A percentile compares a stretch with the other conserved stretches of the same genome.
These are phyloP conservation scores for Chenopodium berlandieri DNA, from an alignment of 148 eudicot species.

Conservation along the genomic window DNA sequence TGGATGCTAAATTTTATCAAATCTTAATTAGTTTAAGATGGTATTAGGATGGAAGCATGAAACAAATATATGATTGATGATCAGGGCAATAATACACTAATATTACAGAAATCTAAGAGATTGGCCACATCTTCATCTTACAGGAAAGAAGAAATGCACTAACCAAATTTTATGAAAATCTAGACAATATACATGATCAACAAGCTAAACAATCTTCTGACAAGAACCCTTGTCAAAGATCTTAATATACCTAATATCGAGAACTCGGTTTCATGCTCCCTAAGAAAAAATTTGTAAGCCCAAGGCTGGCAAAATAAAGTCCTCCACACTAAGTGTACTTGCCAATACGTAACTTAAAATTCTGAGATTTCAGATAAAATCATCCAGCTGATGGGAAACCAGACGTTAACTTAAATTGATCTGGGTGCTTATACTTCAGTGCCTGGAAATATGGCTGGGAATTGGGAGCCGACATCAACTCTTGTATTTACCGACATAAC, in stretches of 20 bases:
- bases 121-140: neutral
- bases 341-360: neutral
- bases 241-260: conserved; percentile 6
- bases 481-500: conserved; percentile 86
- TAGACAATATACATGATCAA: conserved; percentile 22
- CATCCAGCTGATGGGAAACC: conserved; percentile 3
- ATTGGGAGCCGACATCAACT: conserved; percentile 19
- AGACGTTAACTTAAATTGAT: neutral
- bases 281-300: neutral
- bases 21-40: neutral
- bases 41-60: conserved; percentile 7
- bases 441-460: neutral
- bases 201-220: conserved; percentile 19
- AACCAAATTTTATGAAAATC: conserved; percentile 19
- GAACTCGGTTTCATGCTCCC: conserved; percentile 13
- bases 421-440: neutral
- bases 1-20: neutral
- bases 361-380: neutral
- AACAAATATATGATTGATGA: conserved; percentile 1
- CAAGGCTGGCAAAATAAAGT: neutral
- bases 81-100: neutral
- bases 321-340: neutral
- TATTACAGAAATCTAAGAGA: conserved; percentile 16
- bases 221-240: neutral
- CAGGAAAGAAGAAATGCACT: conserved; percentile 18